Base-by-base conservation (phyloP, 371 early-diverging fungal genomes). In the Mucor indicus region DNA sequence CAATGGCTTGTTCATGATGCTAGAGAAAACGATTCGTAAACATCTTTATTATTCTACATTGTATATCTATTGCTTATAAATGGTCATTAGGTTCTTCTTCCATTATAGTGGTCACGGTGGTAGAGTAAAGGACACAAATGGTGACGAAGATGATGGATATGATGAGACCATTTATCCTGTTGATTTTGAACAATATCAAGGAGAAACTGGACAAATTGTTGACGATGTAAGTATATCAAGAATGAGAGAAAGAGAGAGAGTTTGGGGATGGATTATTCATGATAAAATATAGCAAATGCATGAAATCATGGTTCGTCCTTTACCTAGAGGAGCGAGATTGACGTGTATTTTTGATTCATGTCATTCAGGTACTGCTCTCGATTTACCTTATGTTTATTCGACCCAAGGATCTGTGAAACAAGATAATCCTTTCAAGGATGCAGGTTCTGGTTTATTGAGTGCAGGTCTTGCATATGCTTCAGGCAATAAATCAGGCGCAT, bases 71-170 rank as follows among this genome's bases (percentile, higher is more conserved):
- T n/a, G n/a, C n/a, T n/a, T n/a, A n/a, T n/a, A n/a, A n/a, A 17
- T 38, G 2, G 13, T 29, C 23, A 6, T 20, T 55, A 82, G 83
- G 5, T 81, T 87, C 70, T 86, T 93, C 53, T 81, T 94, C 65
- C 94, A 93, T 64, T 98, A 77, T 64, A 87, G 87, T 55, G 97
- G 96, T 9, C 96, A 96, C 67, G 96, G 96, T 31, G 83, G 81
- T 4, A 84, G 86, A 46, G 74, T 64, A 38, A 53, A 65, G 41
- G 92, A 91, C 64, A 24, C 33, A 16, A 75, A 85, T 49, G 91
- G 92, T 15, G 95, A 95, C 63, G 95, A 96, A 57, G 80, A 85
- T 38, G 95, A 95, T 62, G 93, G 95, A 23, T 77, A 50, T 45
- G 75, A 74, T 43, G 75, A 74, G 46, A 75, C 72, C 0, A 67